Conservation (phyloP, 352 stramenopile species). For the Pythium myriotylum region DNA sequence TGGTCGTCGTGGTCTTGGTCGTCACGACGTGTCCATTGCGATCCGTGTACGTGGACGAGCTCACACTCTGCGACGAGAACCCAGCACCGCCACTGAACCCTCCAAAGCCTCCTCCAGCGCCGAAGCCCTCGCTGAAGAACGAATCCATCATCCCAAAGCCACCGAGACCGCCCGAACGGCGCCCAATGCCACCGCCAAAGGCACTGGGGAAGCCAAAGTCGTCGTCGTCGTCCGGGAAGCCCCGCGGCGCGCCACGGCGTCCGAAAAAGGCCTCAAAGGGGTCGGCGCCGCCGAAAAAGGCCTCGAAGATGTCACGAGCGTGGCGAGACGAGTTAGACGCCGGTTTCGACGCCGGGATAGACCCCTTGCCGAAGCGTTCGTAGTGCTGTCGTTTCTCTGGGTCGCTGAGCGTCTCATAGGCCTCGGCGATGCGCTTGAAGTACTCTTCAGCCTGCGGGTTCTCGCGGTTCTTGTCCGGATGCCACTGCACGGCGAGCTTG, state of each 20-base stretch:
- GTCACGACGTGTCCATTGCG: slow-evolving; percentile 71
- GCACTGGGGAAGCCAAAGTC: slow-evolving; percentile 28
- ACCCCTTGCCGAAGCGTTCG: slow-evolving; percentile 45
- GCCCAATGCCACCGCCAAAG: slow-evolving; percentile 4
- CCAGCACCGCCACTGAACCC: slow-evolving; percentile 30
- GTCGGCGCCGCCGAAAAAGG: slow-evolving; percentile 63
- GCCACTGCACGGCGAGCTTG: slow-evolving; percentile 86
- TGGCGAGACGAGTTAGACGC: slow-evolving; percentile 53
- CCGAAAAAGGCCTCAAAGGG: slow-evolving; percentile 67
- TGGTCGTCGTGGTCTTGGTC: slow-evolving; percentile 74
- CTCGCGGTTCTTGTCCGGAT: slow-evolving; percentile 93
- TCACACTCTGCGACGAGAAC: slow-evolving; percentile 53
- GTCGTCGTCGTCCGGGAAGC: slow-evolving; percentile 20
- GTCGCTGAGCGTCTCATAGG: slow-evolving; percentile 90
- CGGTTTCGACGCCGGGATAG: not conserved
- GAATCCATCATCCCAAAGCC: slow-evolving; percentile 47
- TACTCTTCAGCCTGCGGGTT: slow-evolving; percentile 80
- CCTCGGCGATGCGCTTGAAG: slow-evolving; percentile 90
- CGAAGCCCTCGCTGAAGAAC: slow-evolving; percentile 41
- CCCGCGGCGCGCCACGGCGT: slow-evolving; percentile 9
- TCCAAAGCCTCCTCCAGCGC: slow-evolving; percentile 21
- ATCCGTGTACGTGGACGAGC: slow-evolving; percentile 69
- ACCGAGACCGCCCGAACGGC: slow-evolving; percentile 10
- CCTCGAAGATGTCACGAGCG: slow-evolving; percentile 71
- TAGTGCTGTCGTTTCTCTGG: slow-evolving; percentile 58